Percentiles rank a stretch among this genome's conserved stretches.
Conservation (phyloP, 2,329 filamentous ascomycete species). For the Scytalidium sp. region DNA sequence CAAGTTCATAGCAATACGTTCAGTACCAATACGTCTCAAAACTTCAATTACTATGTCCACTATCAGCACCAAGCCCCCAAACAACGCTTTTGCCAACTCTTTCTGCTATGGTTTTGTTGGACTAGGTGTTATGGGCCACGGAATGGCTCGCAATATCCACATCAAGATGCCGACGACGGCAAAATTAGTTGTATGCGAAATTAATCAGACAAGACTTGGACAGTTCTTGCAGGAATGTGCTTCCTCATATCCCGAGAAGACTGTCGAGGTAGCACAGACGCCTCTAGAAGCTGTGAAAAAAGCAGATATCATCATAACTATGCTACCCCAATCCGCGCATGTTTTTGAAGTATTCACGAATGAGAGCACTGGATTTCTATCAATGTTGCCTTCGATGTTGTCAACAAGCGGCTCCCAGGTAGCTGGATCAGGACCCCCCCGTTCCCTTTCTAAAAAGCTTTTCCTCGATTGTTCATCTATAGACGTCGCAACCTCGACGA, state of each 20-base stretch:
- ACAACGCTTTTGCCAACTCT: constrained; percentile 9
- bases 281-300: neutral
- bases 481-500: constrained; percentile 13
- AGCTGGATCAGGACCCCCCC: neutral
- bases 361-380: neutral
- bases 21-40: too few relatives aligned
- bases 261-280: neutral
- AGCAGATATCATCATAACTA: constrained; percentile 2
- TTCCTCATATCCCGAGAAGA: neutral
- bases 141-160: constrained; percentile 2
- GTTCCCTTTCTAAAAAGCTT: constrained; percentile 7
- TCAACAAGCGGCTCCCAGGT: too few relatives aligned
- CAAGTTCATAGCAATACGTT: too few relatives aligned
- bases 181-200: constrained; percentile 1
- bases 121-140: constrained; percentile 1
- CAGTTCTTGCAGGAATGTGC: neutral
- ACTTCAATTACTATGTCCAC: too few relatives aligned
- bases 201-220: neutral
- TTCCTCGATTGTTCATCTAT: constrained; percentile 20
- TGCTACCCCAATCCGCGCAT: neutral
- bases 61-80: too few relatives aligned
- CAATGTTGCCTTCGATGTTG: neutral
- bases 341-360: constrained; percentile 1
- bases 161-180: neutral
- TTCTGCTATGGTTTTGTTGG: constrained; percentile 5